Percentiles rank a stretch among this genome's conserved stretches.
Evolutionary conservation across 371 early-diverging fungal species (phyloP).

Genomic region (Mucor piriformis): DNA sequence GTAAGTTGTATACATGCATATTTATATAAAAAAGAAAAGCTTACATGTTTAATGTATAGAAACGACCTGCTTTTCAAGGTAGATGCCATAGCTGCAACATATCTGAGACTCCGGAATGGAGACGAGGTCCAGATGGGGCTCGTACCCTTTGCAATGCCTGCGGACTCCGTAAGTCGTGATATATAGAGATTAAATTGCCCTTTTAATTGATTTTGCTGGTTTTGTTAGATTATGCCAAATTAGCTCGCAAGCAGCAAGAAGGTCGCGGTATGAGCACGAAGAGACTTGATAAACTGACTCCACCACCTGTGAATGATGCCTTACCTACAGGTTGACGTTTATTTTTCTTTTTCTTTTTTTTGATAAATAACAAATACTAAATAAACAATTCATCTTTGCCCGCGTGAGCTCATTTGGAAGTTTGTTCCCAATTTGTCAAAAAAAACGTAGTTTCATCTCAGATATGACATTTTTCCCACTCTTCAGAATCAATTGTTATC

Average conservation of each 20-base stretch:
- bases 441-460: neutral
- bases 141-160: conserved; percentile 72
- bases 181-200: neutral
- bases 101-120: conserved; percentile 71
- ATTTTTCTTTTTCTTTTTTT: neutral
- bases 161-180: conserved; percentile 55
- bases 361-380: neutral
- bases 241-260: conserved; percentile 35
- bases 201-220: neutral
- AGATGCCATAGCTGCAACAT: conserved; percentile 63
- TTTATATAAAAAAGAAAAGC: conserved; percentile 16
- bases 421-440: conserved; percentile 5
- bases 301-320: conserved; percentile 4
- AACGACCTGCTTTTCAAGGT: conserved; percentile 49
- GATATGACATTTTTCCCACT: neutral
- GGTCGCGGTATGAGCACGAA: conserved; percentile 7
- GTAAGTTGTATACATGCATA: neutral
- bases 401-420: neutral
- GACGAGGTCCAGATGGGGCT: conserved; percentile 71
- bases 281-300: neutral
- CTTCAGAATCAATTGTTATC: neutral
- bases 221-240: conserved; percentile 42
- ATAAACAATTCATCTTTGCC: neutral
- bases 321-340: neutral
- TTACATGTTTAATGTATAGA: conserved; percentile 14